Evolutionary conservation across 2,329 filamentous ascomycete species (phyloP).

Genomic region (Teratosphaeria nubilosa): DNA sequence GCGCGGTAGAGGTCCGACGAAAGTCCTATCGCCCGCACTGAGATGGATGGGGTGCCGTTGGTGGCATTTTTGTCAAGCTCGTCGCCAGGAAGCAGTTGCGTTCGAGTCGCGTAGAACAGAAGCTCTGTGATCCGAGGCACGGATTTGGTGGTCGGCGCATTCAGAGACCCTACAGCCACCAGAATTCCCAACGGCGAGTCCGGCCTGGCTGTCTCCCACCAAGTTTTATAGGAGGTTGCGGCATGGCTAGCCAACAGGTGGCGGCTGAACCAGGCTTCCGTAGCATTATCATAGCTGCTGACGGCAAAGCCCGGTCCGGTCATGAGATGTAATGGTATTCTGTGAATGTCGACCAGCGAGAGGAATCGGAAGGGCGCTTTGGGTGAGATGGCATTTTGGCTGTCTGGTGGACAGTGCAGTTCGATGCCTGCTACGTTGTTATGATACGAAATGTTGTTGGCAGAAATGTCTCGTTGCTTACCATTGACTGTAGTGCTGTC

Average conservation of each 20-base stretch:
- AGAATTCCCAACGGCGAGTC: constrained; percentile 34
- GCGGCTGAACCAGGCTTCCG: constrained; percentile 32
- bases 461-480: not conserved
- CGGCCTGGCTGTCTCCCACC: constrained; percentile 28
- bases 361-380: constrained; percentile 23
- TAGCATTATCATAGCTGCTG: constrained; percentile 24
- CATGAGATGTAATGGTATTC: constrained; percentile 32
- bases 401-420: not conserved
- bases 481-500: not conserved
- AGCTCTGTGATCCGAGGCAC: constrained; percentile 30
- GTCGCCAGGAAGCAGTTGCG: constrained; percentile 1
- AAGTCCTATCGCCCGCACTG: constrained; percentile 32
- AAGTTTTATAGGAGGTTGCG: constrained; percentile 11
- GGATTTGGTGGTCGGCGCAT: not conserved
- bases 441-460: not conserved
- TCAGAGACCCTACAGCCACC: constrained; percentile 18
- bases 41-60: constrained; percentile 8
- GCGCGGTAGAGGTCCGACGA: constrained; percentile 32
- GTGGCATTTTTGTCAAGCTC: not conserved
- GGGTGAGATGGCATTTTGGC: not conserved
- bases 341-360: constrained; percentile 29
- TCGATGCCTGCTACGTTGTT: not conserved
- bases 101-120: constrained; percentile 34
- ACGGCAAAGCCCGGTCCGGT: constrained; percentile 30
- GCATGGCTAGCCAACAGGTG: constrained; percentile 17